These are phyloP conservation scores for Pyronema omphalodes DNA, from an alignment of 495 filamentous ascomycete species.

Conservation along the genomic window DNA sequence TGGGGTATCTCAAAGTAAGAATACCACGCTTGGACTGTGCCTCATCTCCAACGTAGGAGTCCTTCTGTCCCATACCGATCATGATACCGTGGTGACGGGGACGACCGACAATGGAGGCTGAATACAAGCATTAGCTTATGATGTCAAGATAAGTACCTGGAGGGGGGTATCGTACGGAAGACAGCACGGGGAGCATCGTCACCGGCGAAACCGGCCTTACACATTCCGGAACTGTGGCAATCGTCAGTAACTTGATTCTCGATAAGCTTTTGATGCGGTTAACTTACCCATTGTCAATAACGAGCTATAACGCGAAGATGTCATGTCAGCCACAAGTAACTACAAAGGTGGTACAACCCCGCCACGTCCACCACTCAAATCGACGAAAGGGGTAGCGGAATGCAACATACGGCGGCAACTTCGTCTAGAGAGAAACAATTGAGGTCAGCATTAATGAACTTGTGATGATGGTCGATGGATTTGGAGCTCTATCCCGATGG, in stretches of 20 bases:
- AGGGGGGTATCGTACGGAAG: slow-evolving; percentile 74
- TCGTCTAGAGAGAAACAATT: slow-evolving; percentile 55
- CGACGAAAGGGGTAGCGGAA: background rate
- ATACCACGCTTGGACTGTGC: slow-evolving; percentile 78
- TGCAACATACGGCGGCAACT: slow-evolving; percentile 57
- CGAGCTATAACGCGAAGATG: slow-evolving; percentile 37
- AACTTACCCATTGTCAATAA: slow-evolving; percentile 99
- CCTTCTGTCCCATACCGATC: slow-evolving; percentile 99
- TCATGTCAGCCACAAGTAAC: slow-evolving; percentile 15
- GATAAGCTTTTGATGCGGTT: background rate
- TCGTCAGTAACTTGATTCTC: slow-evolving; percentile 30
- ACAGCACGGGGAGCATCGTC: slow-evolving; percentile 99
- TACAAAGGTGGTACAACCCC: slow-evolving; percentile 1
- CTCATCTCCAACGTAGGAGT: slow-evolving; percentile 99
- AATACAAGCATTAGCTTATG: slow-evolving; percentile 9
- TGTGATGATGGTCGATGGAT: slow-evolving; percentile 11
- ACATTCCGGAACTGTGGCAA: slow-evolving; percentile 87
- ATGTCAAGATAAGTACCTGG: slow-evolving; percentile 8
- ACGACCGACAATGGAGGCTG: slow-evolving; percentile 97
- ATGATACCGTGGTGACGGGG: slow-evolving; percentile 96
- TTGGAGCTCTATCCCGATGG: slow-evolving; percentile 22
- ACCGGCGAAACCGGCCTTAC: slow-evolving; percentile 99
- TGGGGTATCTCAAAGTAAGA: slow-evolving; percentile 83
- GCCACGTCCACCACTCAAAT: background rate
- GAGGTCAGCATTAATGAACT: slow-evolving; percentile 34